Evolutionary conservation across 2,329 filamentous ascomycete genomes (phyloP).

Genomic region (Monilinia fructigena): DNA sequence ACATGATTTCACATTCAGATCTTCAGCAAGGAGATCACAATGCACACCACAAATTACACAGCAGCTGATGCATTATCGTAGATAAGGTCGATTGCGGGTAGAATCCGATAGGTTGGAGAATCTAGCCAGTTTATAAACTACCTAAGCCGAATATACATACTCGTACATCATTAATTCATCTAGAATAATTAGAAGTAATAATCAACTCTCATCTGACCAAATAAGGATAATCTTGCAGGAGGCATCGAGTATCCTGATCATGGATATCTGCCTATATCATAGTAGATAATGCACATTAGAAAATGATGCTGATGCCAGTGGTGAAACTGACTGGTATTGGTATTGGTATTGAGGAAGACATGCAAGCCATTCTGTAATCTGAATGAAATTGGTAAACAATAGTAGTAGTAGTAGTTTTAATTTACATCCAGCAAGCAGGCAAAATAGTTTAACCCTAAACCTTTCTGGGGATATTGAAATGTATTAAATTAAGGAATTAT

Average conservation of each 20-base stretch:
- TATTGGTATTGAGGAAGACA: too few relatives aligned
- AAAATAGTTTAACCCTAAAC: too few relatives aligned
- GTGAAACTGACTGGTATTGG: too few relatives aligned
- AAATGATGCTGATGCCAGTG: too few relatives aligned
- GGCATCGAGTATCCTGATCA: not conserved
- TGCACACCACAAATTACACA: too few relatives aligned
- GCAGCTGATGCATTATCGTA: slow-evolving; percentile 8
- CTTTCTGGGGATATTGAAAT: too few relatives aligned
- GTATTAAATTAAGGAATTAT: too few relatives aligned
- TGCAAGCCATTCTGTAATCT: too few relatives aligned
- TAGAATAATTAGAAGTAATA: not conserved
- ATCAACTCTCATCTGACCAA: not conserved
- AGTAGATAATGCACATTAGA: not conserved
- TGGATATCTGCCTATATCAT: not conserved
- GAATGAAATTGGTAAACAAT: too few relatives aligned
- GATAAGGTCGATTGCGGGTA: not conserved
- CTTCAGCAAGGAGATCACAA: not conserved
- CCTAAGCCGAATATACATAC: not conserved
- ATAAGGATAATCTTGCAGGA: not conserved
- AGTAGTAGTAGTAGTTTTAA: too few relatives aligned
- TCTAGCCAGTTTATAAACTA: not conserved
- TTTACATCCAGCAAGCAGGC: too few relatives aligned
- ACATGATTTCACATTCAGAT: not conserved
- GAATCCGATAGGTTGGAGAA: not conserved
- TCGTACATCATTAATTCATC: not conserved